Conservation (phyloP, 2,329 filamentous ascomycete genomes). For the Epichloe uncinata region DNA sequence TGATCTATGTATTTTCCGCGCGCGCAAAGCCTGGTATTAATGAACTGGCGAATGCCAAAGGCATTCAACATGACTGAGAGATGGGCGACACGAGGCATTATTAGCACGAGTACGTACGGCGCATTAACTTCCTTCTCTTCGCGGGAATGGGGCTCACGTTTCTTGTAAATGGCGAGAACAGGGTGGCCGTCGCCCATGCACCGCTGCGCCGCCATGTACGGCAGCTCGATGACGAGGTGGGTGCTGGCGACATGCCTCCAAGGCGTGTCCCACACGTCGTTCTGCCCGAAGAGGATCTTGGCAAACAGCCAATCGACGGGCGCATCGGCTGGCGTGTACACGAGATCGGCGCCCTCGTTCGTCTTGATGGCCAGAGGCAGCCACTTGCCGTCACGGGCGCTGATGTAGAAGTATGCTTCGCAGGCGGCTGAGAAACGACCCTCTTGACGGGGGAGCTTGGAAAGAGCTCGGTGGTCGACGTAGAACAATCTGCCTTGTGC, state of each 20-base stretch:
- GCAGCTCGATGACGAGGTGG: constrained; percentile 29
- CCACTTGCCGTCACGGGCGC: constrained; percentile 25
- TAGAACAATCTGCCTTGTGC: constrained; percentile 27
- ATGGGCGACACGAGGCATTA: background rate
- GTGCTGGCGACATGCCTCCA: constrained; percentile 30
- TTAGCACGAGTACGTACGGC: too few relatives aligned
- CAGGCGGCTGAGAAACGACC: constrained; percentile 26
- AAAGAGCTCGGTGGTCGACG: constrained; percentile 27
- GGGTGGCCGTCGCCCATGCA: constrained; percentile 32
- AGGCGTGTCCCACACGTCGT: constrained; percentile 32
- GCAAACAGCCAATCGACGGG: constrained; percentile 35
- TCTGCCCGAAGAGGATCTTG: constrained; percentile 35
- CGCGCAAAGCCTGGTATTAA: background rate
- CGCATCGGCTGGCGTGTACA: constrained; percentile 32
- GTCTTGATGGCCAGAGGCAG: constrained; percentile 35
- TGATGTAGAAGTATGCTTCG: constrained; percentile 34
- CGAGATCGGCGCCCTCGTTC: constrained; percentile 21
- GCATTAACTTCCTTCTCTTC: background rate
- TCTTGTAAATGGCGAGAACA: constrained; percentile 23
- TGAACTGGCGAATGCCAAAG: background rate
- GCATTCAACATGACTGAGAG: constrained; percentile 1
- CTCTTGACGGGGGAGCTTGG: constrained; percentile 9
- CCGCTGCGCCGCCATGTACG: constrained; percentile 31
- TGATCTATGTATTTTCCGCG: background rate
- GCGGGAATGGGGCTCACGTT: background rate